Base-by-base conservation (phyloP, 2,329 filamentous ascomycete species). In the Sporothrix sp. region DNA sequence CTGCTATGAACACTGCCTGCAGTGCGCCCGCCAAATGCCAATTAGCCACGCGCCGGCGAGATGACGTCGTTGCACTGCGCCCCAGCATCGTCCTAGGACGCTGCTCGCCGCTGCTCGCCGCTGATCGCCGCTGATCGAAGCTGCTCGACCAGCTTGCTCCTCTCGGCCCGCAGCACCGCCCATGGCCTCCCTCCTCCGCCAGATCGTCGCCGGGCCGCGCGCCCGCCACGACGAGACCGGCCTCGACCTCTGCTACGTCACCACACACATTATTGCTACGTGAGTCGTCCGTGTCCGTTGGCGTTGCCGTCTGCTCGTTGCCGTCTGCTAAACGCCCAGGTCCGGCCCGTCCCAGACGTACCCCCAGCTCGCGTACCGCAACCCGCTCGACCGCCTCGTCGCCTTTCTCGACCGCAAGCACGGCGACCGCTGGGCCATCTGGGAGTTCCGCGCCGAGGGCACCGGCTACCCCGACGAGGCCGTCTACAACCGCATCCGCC, bases 401-500 rank as follows among this genome's bases (percentile, higher is more conserved):
- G 78, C 79, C 57, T 98, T 91, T 65, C 82, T 98, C 56, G 88
- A 97, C 67, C 71, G 76, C 39, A 87, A 89, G 61, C 93, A 98
- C 67, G 84, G 78, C 25, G 70, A 81, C 23, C 72, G 93, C 56
- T 98, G 93, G 93, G 82, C 85, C 3, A 95, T 98, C 61, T 98
- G 91, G 88, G 93, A 98, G 68, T 98, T 98, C 60, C 83, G 93
- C 40, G 93, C 89, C 32, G 93, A 98, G 65, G 93, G 93, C 5
- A 96, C 93, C 0, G 93, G 93, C 1, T 98, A 98, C 61, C 89
- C 89, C 0, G 93, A 98, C 62, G 78, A 82, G 16, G 86, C 90
- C 52, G 91, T 98, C 1, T 88, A 95, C 64, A 76, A 80, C 30
- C 78, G 90, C 3, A 83, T 97, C 56, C 79, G 84, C 56, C 93